phyloP scores from a whole-genome alignment of 2,329 filamentous ascomycete species.

The Epichloe baconii region DNA sequence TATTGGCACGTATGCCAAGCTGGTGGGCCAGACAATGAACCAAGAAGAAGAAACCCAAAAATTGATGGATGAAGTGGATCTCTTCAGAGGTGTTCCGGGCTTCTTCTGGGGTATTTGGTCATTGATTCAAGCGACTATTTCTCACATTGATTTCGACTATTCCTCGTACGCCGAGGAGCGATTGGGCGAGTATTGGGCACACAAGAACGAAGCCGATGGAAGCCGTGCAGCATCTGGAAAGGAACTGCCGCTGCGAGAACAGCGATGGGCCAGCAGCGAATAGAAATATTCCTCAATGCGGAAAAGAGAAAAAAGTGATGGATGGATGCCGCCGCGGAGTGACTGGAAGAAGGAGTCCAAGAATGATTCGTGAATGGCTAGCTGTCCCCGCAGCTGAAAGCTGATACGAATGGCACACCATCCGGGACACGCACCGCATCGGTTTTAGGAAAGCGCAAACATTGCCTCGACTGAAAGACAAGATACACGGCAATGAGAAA shows the following conservation, averaged over 20 bases:
- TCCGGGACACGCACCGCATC: background rate
- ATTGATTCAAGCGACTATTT: slow-evolving; percentile 86
- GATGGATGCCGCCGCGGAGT: background rate
- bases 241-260: slow-evolving; percentile 62
- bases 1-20: slow-evolving; percentile 56
- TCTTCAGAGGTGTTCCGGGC: slow-evolving; percentile 78
- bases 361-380: background rate
- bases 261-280: slow-evolving; percentile 51
- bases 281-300: background rate
- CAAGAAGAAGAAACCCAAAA: slow-evolving; percentile 51
- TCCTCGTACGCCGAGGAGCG: slow-evolving; percentile 77
- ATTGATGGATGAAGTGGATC: slow-evolving; percentile 70
- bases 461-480: background rate
- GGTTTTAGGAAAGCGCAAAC: background rate
- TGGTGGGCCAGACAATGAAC: slow-evolving; percentile 30
- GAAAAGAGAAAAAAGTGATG: background rate
- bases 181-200: slow-evolving; percentile 84
- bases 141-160: slow-evolving; percentile 94
- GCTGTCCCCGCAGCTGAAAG: background rate
- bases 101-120: slow-evolving; percentile 94
- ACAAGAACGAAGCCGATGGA: slow-evolving; percentile 63
- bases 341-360: background rate
- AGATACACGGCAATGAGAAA: background rate
- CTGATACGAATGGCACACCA: background rate
- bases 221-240: slow-evolving; percentile 37